Evolutionary conservation across 2,329 filamentous ascomycete genomes (phyloP), one percentile per base, ranked within the genome.

Genomic region (Gremmenia infestans): DNA sequence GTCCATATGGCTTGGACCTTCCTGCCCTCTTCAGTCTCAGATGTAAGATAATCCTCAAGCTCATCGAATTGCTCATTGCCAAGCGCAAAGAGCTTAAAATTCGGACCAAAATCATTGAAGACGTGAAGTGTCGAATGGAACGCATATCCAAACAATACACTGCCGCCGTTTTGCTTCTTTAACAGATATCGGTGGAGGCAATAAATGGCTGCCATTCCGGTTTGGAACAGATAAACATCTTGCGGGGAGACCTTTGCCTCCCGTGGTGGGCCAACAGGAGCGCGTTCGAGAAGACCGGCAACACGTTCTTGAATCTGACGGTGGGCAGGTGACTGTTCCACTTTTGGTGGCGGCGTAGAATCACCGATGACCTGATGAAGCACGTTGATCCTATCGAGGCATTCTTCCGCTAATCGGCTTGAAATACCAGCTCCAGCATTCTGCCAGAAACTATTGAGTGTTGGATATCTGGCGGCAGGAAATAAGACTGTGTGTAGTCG

Each of bases 131-230:
- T 80, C 56, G 72, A 75, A 59, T 79, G 74, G 62, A 82, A 83
- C 2, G 77, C 68, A n/a, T 78, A 68, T 7, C 81, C 80, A 25
- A 83, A 71, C 12, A 78, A 67, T 6, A 77, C 72, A 5, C 73
- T 70, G 36, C 69, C 71, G 2, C 70, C 65, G 0, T 70, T 66
- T 1, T 72, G 69, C 32, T 71, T 62, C 25, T 66, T 62, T 2
- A 70, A 57, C 9, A 81, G 62, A 2, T 71, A 67, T 42, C 70
- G 69, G 37, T 76, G 76, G 1, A 73, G 58, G 23, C 73, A 67
- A 53, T 74, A 78, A 11, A 84, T 75, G 25, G 75, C 72, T 0
- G 75, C 75, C 80, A 83, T 83, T 25, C 81, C 81, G 0, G 78
- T 78, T 5, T 75, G 74, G 62, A 78, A 82, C 19, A 84, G 69